These are phyloP conservation scores for Phlyctochytrium arcticum DNA, from an alignment of 192 early-diverging fungal species.

Conservation along the genomic window DNA sequence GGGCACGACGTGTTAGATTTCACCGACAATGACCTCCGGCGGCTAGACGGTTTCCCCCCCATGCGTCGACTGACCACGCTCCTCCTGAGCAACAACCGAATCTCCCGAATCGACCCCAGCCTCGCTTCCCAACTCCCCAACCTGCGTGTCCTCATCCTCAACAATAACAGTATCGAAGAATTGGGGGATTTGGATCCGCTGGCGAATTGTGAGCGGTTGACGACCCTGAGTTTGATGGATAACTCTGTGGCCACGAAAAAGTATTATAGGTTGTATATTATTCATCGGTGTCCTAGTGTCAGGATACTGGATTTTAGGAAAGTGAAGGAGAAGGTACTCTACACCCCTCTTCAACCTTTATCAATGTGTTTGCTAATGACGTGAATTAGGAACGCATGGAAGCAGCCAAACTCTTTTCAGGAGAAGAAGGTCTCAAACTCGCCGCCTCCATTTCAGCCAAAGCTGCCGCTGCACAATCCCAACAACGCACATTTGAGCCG, in stretches of 20 bases:
- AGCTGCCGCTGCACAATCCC: conserved; percentile 55
- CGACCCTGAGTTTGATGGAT: conserved; percentile 73
- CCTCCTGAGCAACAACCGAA: conserved; percentile 85
- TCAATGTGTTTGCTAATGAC: conserved; percentile 9
- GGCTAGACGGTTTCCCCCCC: conserved; percentile 83
- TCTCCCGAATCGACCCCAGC: conserved; percentile 70
- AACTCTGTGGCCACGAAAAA: conserved; percentile 83
- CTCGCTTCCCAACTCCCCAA: conserved; percentile 68
- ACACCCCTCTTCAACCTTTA: background rate
- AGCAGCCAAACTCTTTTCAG: conserved; percentile 74
- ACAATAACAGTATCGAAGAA: conserved; percentile 81
- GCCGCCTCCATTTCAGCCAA: conserved; percentile 45
- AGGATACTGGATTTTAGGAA: conserved; percentile 84
- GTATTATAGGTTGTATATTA: conserved; percentile 72
- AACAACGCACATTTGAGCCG: conserved; percentile 79
- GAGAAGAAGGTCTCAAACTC: conserved; percentile 56
- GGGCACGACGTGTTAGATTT: conserved; percentile 90
- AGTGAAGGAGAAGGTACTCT: conserved; percentile 61
- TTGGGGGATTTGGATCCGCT: conserved; percentile 84
- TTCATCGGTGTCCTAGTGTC: conserved; percentile 73
- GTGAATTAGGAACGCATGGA: conserved; percentile 71
- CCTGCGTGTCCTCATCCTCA: conserved; percentile 74
- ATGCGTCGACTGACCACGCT: conserved; percentile 71
- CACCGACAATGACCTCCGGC: conserved; percentile 84
- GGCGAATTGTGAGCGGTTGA: conserved; percentile 33